These are phyloP conservation scores for Thuja plicata DNA, from an alignment of 83 land plant species.

Conservation along the genomic window DNA sequence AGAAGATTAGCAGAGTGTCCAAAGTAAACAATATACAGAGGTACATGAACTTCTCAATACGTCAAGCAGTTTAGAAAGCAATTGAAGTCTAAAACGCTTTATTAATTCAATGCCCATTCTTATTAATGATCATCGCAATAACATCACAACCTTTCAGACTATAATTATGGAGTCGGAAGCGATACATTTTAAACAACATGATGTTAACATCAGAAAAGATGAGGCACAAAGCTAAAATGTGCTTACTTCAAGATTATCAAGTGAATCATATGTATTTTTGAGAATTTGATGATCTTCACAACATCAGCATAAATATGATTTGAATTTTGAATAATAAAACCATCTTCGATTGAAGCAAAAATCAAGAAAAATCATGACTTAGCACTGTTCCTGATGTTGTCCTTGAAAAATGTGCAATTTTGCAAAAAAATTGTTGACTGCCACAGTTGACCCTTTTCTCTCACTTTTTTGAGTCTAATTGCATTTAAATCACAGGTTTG, in stretches of 20 bases:
- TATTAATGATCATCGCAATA: background rate
- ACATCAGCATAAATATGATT: background rate
- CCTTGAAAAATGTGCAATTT: too few species aligned
- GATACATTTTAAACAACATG: background rate
- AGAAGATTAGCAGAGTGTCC: background rate
- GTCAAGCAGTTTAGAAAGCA: background rate
- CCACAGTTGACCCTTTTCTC: too few species aligned
- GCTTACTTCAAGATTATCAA: background rate
- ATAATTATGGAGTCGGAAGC: background rate
- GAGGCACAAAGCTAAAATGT: background rate
- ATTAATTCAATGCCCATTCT: too few species aligned
- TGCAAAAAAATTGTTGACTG: too few species aligned
- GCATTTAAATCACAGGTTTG: too few species aligned
- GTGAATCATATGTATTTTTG: background rate
- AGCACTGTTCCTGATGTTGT: too few species aligned
- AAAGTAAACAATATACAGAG: background rate
- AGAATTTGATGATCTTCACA: background rate
- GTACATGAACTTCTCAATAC: background rate
- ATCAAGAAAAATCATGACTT: too few species aligned
- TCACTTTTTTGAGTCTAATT: too few species aligned
- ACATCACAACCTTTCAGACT: background rate
- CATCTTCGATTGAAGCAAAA: background rate
- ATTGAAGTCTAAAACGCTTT: background rate
- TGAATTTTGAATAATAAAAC: background rate
- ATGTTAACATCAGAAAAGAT: background rate